phyloP scores from a whole-genome alignment of 2,329 filamentous ascomycete genomes.

The Cordyceps fumosorosea region DNA sequence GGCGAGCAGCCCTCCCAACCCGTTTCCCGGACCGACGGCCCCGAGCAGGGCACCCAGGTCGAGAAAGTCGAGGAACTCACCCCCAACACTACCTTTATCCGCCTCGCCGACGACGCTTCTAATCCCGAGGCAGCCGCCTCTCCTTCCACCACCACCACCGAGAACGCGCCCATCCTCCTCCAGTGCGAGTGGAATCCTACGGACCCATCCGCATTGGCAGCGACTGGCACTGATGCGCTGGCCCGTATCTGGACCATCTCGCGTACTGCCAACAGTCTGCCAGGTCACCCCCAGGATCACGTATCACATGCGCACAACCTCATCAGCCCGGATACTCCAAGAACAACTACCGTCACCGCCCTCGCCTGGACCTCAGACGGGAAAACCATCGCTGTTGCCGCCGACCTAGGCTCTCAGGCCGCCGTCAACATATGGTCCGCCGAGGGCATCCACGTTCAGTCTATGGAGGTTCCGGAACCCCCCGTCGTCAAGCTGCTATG shows the following conservation, averaged over 20 bases:
- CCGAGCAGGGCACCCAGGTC: constrained; percentile 57
- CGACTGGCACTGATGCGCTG: constrained; percentile 63
- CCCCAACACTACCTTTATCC: constrained; percentile 54
- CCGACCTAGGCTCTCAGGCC: constrained; percentile 44
- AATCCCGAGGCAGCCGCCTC: constrained; percentile 29
- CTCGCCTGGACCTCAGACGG: constrained; percentile 56
- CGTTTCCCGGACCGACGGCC: constrained; percentile 50
- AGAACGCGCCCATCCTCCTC: constrained; percentile 55
- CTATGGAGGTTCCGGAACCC: constrained; percentile 52
- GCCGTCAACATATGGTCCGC: constrained; percentile 51
- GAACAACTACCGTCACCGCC: constrained; percentile 48
- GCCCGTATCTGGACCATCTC: constrained; percentile 61
- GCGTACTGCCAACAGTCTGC: constrained; percentile 26
- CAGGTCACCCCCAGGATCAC: constrained; percentile 29
- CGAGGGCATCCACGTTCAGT: constrained; percentile 45
- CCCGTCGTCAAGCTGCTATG: constrained; percentile 56
- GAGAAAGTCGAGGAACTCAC: constrained; percentile 57
- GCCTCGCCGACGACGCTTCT: constrained; percentile 39
- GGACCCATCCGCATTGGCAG: constrained; percentile 59
- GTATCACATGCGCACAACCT: constrained; percentile 36
- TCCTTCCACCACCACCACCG: constrained; percentile 24
- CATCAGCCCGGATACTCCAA: constrained; percentile 46
- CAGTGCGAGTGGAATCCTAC: constrained; percentile 64
- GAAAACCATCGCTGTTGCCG: constrained; percentile 49
- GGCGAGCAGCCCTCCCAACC: constrained; percentile 49